Base-by-base conservation (phyloP, 2,329 filamentous ascomycete species). In the Talaromyces sp. region DNA sequence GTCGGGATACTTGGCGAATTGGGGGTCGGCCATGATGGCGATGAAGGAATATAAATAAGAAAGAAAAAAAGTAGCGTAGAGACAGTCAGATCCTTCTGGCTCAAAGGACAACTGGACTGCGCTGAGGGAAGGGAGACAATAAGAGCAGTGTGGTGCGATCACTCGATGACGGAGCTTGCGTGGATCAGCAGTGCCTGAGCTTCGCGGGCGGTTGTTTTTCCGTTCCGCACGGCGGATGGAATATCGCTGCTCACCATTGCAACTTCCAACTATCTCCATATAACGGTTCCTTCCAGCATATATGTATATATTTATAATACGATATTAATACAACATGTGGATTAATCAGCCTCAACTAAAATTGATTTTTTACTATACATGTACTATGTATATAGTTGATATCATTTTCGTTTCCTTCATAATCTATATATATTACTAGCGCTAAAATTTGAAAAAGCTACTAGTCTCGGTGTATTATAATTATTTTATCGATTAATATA, bases 1-100 rank as follows among this genome's bases (percentile, higher is more conserved):
- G 73, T 87, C 80, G 59, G 86, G 86, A 70, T 84, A 87, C 74
- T 84, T 85, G 69, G 85, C 82, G 75, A 86, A 88, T 72, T 87
- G 86, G 66, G 85, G 85, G 74, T 89, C 86, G 69, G 86, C 80
- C 80, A 82, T 87, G 79, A 79, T 85, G 68, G 64, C 77, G 68
- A 66, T 55, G 60, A 61, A 47, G 44, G 18, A 5, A 47, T 23
- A 18, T 4, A 12, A 36, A 47, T 5, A 12, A 52, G 50, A 54
- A 42, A 1, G 31, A 54, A 42, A 30, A 23, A 12, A 23, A 27
- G 3, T 47, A 47, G 44, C 27, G 12, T 12, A 36, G 44, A 47
- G 5, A 18, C 40, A 42, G 18, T 14, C 23, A 16, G 10, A 27
- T 4, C 44, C 44, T 47, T 27, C 44, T 27, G 10, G 23, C 23